Conservation (phyloP, 1,139 yeast genomes). For the Pneumocystis carinii region DNA sequence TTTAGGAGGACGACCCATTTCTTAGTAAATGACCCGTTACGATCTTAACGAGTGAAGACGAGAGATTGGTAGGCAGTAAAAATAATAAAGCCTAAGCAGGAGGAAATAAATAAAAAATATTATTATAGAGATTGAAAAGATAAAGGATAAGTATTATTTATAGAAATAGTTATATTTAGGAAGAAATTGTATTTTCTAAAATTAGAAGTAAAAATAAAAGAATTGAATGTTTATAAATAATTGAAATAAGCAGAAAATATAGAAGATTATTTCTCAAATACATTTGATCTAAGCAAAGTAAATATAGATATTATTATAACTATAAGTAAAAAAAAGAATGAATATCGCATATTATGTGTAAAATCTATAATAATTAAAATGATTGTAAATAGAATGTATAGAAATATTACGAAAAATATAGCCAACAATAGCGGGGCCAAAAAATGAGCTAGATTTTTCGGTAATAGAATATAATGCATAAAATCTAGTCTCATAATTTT, state of each 20-base stretch:
- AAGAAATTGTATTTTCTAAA: too few relatives aligned
- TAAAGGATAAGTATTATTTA: too few relatives aligned
- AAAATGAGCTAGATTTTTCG: conserved; percentile 56
- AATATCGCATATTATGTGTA: conserved; percentile 53
- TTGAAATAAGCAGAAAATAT: background rate
- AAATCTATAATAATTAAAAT: conserved; percentile 38
- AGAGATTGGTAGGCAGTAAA: too few relatives aligned
- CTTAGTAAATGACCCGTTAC: too few relatives aligned
- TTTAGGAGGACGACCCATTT: too few relatives aligned
- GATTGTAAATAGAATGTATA: background rate
- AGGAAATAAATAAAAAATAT: too few relatives aligned
- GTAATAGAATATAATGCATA: conserved; percentile 58
- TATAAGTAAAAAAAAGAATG: conserved; percentile 43
- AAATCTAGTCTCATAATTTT: conserved; percentile 53
- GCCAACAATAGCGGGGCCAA: conserved; percentile 56
- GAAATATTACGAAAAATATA: background rate
- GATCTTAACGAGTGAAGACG: too few relatives aligned
- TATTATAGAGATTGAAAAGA: too few relatives aligned
- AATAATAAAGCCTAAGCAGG: background rate
- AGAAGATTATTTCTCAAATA: background rate
- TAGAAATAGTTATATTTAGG: too few relatives aligned
- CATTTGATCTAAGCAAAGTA: conserved; percentile 23
- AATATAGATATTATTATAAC: conserved; percentile 40
- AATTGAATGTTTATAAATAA: background rate
- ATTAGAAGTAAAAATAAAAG: too few relatives aligned